Evolutionary conservation across 306 rosid genomes (phyloP), one percentile per base, ranked within the genome.

Genomic region (Luffa aegyptiaca): DNA sequence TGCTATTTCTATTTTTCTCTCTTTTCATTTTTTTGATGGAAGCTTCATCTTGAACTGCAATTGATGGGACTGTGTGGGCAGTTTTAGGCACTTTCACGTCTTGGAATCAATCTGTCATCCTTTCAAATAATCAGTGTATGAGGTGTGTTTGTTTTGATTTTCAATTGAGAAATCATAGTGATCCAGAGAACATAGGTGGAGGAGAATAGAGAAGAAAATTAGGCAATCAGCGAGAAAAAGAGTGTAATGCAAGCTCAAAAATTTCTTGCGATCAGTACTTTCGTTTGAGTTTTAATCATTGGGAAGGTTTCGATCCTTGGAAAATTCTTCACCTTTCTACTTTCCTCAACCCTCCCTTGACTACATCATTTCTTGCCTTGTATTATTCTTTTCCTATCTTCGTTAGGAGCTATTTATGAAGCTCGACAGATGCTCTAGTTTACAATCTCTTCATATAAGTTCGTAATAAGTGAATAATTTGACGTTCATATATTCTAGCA

Each of bases 21-120:
- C 4, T 2, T 10, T 21, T 44, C 39, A 10, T 11, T 3, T 45
- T 42, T 41, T 71, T 45, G 26, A 45, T 71, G 49, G 76, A 45
- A 71, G 76, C 56, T 46, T 11, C 76, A 5, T 71, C n/a, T 71
- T 71, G 41, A 71, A 71, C 45, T 70, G 76, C 35, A 70, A 12
- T 70, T 44, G 55, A 70, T 21, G 39, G 56, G 57, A 45, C 5
- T 71, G 39, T 2, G 76, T 65, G 31, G 45, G 26, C 73, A 14
- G 31, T n/a, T 65, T 44, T 69, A 69, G 75, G 1, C 36, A 1
- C 49, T 44, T 61, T 52, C 26, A 37, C 49, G n/a, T 57, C 65
- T 37, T 44, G 21, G 53, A 69, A 69, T 44, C 37, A 18, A 13
- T 69, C 37, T 20, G 3, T 20, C 7, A 9, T 69, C 49, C 3